These are phyloP conservation scores for Arthrinium phaeospermum DNA, from an alignment of 2,329 filamentous ascomycete species.

Conservation along the genomic window DNA sequence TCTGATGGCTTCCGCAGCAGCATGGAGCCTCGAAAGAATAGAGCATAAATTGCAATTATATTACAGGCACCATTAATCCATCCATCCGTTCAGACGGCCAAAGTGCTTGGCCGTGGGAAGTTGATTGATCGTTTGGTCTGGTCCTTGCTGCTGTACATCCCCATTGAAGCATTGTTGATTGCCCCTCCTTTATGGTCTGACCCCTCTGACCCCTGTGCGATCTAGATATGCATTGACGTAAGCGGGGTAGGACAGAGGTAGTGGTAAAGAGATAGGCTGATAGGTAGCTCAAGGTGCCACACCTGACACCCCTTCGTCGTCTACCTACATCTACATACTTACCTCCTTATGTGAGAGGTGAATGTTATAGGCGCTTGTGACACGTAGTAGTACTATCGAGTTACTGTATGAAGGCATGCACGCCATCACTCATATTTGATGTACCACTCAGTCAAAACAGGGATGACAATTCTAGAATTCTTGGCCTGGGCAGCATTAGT, in stretches of 20 bases:
- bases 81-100: neutral
- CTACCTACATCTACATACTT: too few species aligned
- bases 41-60: neutral
- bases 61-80: neutral
- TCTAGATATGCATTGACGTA: conserved; percentile 19
- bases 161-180: neutral
- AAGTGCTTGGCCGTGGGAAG: neutral
- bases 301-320: neutral
- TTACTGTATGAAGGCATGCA: neutral
- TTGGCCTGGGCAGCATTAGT: conserved; percentile 23
- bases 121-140: neutral
- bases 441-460: too few species aligned
- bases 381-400: neutral
- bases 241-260: conserved; percentile 19
- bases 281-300: neutral
- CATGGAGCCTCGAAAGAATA: neutral
- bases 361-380: neutral
- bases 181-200: conserved; percentile 12
- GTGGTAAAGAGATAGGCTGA: neutral
- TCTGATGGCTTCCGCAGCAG: neutral
- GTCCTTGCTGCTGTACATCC: neutral
- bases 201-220: conserved; percentile 1
- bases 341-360: too few species aligned
- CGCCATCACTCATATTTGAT: neutral
- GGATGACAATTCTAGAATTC: conserved; percentile 15